Percentiles rank a stretch among this genome's conserved stretches.
phyloP scores from a whole-genome alignment of 2,329 filamentous ascomycete genomes.

The Coniochaeta pulveracea region DNA sequence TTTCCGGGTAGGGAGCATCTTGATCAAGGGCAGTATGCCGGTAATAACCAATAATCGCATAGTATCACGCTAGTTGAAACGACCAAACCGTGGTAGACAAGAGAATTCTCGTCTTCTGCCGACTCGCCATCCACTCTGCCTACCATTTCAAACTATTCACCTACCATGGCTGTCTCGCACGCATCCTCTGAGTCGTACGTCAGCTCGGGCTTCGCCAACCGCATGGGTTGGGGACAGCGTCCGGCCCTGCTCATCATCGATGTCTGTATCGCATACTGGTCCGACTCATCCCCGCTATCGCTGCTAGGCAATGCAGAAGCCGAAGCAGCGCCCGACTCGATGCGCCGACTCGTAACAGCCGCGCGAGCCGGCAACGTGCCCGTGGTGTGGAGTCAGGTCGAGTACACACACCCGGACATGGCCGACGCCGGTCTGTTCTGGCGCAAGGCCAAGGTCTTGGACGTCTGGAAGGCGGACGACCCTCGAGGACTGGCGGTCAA shows the following conservation, averaged over 20 bases:
- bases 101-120: too few species aligned
- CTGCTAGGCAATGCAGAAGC: slow-evolving; percentile 22
- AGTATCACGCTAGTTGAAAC: too few species aligned
- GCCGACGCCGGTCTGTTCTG: slow-evolving; percentile 25
- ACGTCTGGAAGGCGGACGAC: slow-evolving; percentile 25
- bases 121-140: too few species aligned
- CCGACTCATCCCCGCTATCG: slow-evolving; percentile 25
- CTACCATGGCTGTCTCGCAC: not conserved
- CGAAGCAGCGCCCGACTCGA: slow-evolving; percentile 21
- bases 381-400: slow-evolving; percentile 27
- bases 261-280: slow-evolving; percentile 33
- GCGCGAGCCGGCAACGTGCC: slow-evolving; percentile 16
- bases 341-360: slow-evolving; percentile 24
- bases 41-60: too few species aligned
- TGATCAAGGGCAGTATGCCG: too few species aligned
- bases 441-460: slow-evolving; percentile 20
- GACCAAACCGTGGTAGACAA: too few species aligned
- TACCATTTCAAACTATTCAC: too few species aligned
- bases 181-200: slow-evolving; percentile 8
- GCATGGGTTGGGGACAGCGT: slow-evolving; percentile 26
- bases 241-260: slow-evolving; percentile 31
- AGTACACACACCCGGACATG: slow-evolving; percentile 29
- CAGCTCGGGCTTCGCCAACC: not conserved
- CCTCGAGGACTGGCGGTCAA: slow-evolving; percentile 23
- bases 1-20: too few species aligned